Percentiles rank a stretch among this genome's conserved stretches.
These are phyloP conservation scores for Aureobasidium zeae DNA, from an alignment of 2,329 filamentous ascomycete species.

Conservation along the genomic window DNA sequence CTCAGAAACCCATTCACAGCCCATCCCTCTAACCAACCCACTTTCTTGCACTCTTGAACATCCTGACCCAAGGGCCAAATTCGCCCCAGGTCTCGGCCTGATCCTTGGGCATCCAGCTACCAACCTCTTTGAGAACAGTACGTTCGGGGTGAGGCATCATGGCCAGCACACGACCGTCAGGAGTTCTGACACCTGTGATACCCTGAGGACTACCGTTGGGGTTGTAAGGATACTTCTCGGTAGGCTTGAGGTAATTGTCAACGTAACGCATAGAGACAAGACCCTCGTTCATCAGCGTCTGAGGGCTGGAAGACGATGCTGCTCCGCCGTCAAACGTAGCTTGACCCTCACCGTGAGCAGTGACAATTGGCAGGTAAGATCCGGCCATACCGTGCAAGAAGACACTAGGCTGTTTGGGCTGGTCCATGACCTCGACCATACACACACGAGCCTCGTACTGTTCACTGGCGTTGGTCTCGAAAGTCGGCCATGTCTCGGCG, in stretches of 20 bases:
- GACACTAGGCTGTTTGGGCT: conserved; percentile 52
- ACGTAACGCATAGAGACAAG: conserved; percentile 74
- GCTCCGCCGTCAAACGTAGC: conserved; percentile 45
- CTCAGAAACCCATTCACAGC: not conserved
- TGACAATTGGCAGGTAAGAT: conserved; percentile 71
- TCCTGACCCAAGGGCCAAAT: conserved; percentile 72
- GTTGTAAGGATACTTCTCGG: conserved; percentile 81
- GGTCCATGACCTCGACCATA: conserved; percentile 72
- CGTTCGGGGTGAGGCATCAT: conserved; percentile 93
- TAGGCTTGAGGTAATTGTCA: conserved; percentile 67
- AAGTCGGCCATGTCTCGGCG: conserved; percentile 71
- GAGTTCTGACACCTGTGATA: conserved; percentile 69
- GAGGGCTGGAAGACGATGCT: conserved; percentile 38
- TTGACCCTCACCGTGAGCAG: conserved; percentile 85
- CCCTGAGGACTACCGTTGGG: conserved; percentile 76
- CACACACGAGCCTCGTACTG: conserved; percentile 84
- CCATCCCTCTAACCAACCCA: conserved; percentile 59
- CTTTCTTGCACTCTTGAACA: conserved; percentile 79
- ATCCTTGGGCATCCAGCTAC: conserved; percentile 62
- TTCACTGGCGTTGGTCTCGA: conserved; percentile 73
- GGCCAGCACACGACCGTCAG: conserved; percentile 70
- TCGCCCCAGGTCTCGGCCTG: conserved; percentile 61
- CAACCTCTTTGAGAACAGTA: conserved; percentile 71
- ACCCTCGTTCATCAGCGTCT: conserved; percentile 52
- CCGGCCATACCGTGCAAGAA: conserved; percentile 86